Evolutionary conservation across 768 basidiomycete genomes (phyloP), one percentile per base, ranked within the genome.

Genomic region (Termitomyces sp.): DNA sequence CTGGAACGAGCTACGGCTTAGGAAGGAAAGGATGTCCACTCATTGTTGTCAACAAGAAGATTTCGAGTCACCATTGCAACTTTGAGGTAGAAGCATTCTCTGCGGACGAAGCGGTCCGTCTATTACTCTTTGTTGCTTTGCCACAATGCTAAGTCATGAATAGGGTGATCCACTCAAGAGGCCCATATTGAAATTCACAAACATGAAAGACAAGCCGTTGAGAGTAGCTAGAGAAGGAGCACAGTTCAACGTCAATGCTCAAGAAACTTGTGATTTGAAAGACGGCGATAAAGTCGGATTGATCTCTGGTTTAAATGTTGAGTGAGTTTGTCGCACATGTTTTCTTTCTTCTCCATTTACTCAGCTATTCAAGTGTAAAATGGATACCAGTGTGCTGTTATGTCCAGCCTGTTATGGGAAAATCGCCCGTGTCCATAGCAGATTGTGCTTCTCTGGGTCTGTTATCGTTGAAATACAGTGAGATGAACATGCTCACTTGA

Each of bases 31-130:
- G 77, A 1, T 70, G 71, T 46, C 74, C 75, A 0, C 72, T 92
- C 1, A 32, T 77, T 4, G 71, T 91, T 49, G 80, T 79, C 59
- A 79, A 77, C 72, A 85, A 84, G 66, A 86, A 83, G 67, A 77
- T 93, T 49, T 91, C 89, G 0, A 76, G 79, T 32, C 73, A 82
- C 23, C 85, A 89, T 62, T 84, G 82, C 50, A 70, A 77, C 50
- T 81, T 92, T 57, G 71, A 73, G 5, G 84, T 91, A 4, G 85
- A 78, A 1, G 61, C 72, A 4, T 87, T 78, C 56, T 71, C 80
- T 1, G 62, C 67, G 14, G 81, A 84, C 41, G 79, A 89, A 59
- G 77, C 78, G 59, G 89, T 90, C 66, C 59, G 86, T 75, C 23
- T 50, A n/a, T 20, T 16, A 16, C n/a, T 13, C 38, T 57, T 18